These are phyloP conservation scores for Dioscorea cayenensis DNA, from an alignment of 116 monocot species.

Conservation along the genomic window DNA sequence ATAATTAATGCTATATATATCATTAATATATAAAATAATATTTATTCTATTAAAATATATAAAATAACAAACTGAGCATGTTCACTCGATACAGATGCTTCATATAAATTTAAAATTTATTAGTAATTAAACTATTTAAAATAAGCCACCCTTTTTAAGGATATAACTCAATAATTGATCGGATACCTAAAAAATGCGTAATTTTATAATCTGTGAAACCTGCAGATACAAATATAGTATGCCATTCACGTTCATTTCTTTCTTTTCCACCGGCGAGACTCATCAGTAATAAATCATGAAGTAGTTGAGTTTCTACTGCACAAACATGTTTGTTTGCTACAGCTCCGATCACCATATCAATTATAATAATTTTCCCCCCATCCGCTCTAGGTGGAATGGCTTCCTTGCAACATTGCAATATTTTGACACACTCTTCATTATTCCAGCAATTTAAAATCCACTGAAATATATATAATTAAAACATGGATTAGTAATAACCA, in stretches of 20 bases:
- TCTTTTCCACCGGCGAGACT: not conserved
- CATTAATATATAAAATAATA: too few relatives aligned
- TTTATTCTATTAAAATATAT: too few relatives aligned
- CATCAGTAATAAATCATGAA: not conserved
- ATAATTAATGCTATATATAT: too few relatives aligned
- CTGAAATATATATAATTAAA: not conserved
- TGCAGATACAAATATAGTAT: not conserved
- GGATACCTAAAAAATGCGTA: not conserved
- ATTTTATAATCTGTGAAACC: not conserved
- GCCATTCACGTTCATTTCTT: not conserved
- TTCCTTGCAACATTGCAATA: conserved; percentile 20
- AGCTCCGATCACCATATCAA: not conserved
- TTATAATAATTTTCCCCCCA: conserved; percentile 3
- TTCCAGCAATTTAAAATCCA: conserved; percentile 21
- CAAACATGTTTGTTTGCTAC: not conserved
- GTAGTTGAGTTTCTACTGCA: conserved; percentile 1
- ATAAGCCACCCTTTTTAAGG: too few relatives aligned
- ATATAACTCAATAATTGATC: not conserved
- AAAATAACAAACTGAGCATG: too few relatives aligned
- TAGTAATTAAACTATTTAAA: too few relatives aligned
- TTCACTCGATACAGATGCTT: too few relatives aligned
- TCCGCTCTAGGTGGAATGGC: conserved; percentile 12
- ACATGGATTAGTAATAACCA: not conserved
- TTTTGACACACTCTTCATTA: conserved; percentile 14
- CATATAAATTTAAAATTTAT: too few relatives aligned